Evolutionary conservation across 495 filamentous ascomycete genomes (phyloP), one percentile per base, ranked within the genome.

Genomic region (Terfezia claveryi): DNA sequence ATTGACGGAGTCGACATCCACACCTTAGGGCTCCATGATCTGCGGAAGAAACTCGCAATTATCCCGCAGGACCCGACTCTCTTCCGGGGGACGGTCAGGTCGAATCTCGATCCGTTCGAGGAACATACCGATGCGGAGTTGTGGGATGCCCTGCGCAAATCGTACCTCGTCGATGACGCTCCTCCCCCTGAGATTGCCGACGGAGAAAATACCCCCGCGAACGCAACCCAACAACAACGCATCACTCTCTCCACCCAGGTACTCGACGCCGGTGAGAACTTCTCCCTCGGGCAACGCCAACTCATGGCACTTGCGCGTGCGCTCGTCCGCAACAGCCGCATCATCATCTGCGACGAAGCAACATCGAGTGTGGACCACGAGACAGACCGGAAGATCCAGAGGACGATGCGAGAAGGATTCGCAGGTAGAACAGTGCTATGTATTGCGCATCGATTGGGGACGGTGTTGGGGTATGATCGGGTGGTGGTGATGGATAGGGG

Each of bases 41-140:
- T 98, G 41, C 81, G 89, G 8, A 87, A 83, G 4, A 78, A 87
- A 7, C 74, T 98, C 0, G 83, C 89, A 27, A 95, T 95, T 69
- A 95, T 98, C 64, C 89, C 89, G 1, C 89, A 98, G 67, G 89
- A 95, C 63, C 89, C 89, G 1, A 94, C 91, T 0, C 77, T 98
- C 0, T 98, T 98, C 77, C 77, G 79, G 36, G 89, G 89, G 46
- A 94, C 89, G 0, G 79, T 98, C 8, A 79, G 91, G 11, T 80
- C 77, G 55, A 98, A 98, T 63, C 76, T 98, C 7, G 89, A 95
- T 62, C 89, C 89, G 0, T 95, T 95, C 70, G 74, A 78, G 62
- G 81, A 94, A 66, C 84, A 94, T 65, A 76, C 77, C 2, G 91
- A 95, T 61, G 74, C 89, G 16, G 81, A 87, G 62, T 77, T 96